Conservation (phyloP, 305 asterid genomes). For the Vinca major region DNA sequence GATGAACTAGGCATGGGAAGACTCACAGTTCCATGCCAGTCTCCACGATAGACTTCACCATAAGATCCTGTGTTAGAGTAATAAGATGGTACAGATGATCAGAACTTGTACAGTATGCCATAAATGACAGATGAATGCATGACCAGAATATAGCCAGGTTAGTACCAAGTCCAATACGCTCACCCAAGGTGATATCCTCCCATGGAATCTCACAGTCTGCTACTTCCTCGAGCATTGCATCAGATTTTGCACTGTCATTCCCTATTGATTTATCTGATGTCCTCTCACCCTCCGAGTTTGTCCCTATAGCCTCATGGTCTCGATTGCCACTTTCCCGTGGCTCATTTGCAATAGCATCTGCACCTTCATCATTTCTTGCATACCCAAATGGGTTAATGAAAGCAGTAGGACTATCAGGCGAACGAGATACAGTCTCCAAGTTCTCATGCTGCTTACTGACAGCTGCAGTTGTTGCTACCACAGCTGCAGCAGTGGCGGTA, state of each 20-base stretch:
- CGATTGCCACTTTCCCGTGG: slow-evolving; percentile 40
- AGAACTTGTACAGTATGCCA: slow-evolving; percentile 14
- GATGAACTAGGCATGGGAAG: slow-evolving; percentile 18
- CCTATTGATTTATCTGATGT: slow-evolving; percentile 68
- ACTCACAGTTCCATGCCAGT: slow-evolving; percentile 99
- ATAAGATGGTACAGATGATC: slow-evolving; percentile 13
- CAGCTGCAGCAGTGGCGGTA: slow-evolving; percentile 91
- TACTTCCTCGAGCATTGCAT: slow-evolving; percentile 65
- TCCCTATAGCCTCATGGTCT: slow-evolving; percentile 39
- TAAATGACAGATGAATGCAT: slow-evolving; percentile 16
- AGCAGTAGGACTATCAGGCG: slow-evolving; percentile 37
- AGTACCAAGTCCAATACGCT: slow-evolving; percentile 98
- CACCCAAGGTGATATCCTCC: slow-evolving; percentile 96
- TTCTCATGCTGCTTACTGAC: slow-evolving; percentile 64
- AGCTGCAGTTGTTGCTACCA: slow-evolving; percentile 79
- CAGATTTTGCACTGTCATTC: slow-evolving; percentile 71
- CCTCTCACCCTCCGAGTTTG: slow-evolving; percentile 67
- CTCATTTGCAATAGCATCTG: slow-evolving; percentile 33
- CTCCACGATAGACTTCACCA: slow-evolving; percentile 95
- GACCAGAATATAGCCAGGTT: slow-evolving; percentile 21
- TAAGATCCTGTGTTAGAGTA: slow-evolving; percentile 66
- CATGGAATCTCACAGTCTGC: slow-evolving; percentile 92
- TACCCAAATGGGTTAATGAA: slow-evolving; percentile 25
- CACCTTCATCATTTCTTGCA: slow-evolving; percentile 47
- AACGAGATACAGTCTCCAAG: slow-evolving; percentile 42